Percentiles rank a stretch among this genome's conserved stretches.
Conservation (phyloP, 1,284 basidiomycete species). For the Rhodotorula sp. region DNA sequence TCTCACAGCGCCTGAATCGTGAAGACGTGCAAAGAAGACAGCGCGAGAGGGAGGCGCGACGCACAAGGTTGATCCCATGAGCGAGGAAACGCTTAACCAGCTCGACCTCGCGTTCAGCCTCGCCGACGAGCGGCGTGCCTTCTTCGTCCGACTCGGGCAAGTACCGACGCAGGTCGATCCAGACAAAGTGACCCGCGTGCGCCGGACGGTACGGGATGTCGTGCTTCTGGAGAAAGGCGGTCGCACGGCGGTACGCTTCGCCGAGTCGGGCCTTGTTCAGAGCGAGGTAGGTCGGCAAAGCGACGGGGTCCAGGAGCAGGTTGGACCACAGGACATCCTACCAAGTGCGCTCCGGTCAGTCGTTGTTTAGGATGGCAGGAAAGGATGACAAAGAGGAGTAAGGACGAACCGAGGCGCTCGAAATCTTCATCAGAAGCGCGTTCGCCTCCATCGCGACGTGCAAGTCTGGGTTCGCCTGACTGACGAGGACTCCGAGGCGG, state of each 20-base stretch:
- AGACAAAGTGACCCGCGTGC: slow-evolving; percentile 38
- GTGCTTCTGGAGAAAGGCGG: slow-evolving; percentile 30
- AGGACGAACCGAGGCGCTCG: slow-evolving; percentile 30
- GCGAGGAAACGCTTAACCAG: slow-evolving; percentile 16
- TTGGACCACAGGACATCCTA: slow-evolving; percentile 38
- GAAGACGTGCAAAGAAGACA: too few relatives aligned
- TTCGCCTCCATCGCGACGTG: slow-evolving; percentile 32
- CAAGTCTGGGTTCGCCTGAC: slow-evolving; percentile 50
- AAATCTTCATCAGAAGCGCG: slow-evolving; percentile 40
- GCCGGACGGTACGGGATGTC: slow-evolving; percentile 30
- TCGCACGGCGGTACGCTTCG: slow-evolving; percentile 29
- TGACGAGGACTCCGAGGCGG: slow-evolving; percentile 50
- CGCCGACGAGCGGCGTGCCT: slow-evolving; percentile 23
- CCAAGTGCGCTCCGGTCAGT: background rate
- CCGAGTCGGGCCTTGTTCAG: slow-evolving; percentile 29
- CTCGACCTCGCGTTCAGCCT: slow-evolving; percentile 22
- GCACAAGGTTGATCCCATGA: slow-evolving; percentile 36
- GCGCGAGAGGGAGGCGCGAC: background rate
- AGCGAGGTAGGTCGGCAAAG: slow-evolving; percentile 20
- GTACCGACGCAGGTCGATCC: slow-evolving; percentile 28
- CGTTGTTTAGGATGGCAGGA: background rate
- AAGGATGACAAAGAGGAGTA: background rate
- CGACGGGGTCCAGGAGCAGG: slow-evolving; percentile 27
- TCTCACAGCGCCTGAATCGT: too few relatives aligned
- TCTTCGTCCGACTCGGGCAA: background rate